Evolutionary conservation across 495 filamentous ascomycete species (phyloP), one percentile per base, ranked within the genome.

Genomic region (Aspergillus nanangensis): DNA sequence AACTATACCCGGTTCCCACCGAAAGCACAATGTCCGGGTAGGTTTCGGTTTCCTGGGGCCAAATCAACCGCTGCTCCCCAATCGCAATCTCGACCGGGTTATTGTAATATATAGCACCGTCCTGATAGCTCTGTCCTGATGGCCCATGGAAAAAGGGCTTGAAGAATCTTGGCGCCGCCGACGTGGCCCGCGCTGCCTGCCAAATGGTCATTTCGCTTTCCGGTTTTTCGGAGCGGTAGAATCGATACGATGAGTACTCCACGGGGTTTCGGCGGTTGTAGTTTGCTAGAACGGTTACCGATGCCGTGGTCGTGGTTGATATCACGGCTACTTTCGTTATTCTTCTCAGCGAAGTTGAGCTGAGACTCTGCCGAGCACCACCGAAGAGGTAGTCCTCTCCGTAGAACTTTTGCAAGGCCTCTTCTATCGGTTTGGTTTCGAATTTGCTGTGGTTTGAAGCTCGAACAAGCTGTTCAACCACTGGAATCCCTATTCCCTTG

Each of bases 121-220:
- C 37, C 13, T 39, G 37, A 4, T 39, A 39, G 9, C 14, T 19
- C 37, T 39, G 37, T 39, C 37, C 37, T 1, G 37, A 39, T 2
- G 37, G 37, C 5, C 37, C 14, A 22, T 39, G 37, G 37, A 39
- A 39, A 22, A 39, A 39, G 9, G 37, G 62, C 49, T 71, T 69
- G 60, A 78, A 79, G 31, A 59, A 65, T 7, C 50, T 57, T 5
- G 71, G 73, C 8, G 71, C 63, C 4, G 76, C 74, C 11, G 74
- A 62, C 2, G 78, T 72, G 17, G 74, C 72, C 8, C 75, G 65
- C n/a, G 68, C 69, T 2, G 67, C 72, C 64, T 79, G 68, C 74
- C 72, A 77, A 4, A 62, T 45, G 9, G 10, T 36, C 27, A 36
- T 24, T 13, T 45, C 31, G 14, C 4, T 29, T 3, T 35, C 37